phyloP scores from a whole-genome alignment of 2,329 filamentous ascomycete species.

The Cercospora janseana region DNA sequence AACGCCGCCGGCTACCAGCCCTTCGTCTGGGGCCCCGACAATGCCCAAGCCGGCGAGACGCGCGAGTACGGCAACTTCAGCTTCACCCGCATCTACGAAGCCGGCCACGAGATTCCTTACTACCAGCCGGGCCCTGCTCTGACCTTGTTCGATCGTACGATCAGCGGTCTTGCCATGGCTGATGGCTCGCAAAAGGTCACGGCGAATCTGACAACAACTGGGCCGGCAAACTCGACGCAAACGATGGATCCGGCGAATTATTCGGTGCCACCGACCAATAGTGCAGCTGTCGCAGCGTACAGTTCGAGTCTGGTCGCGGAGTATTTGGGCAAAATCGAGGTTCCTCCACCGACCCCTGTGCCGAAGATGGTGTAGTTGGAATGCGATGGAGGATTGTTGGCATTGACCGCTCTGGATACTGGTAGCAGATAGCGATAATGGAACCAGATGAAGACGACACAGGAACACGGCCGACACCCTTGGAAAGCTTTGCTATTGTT shows the following conservation, averaged over 20 bases:
- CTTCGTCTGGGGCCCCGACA: constrained; percentile 47
- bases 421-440: neutral
- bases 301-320: constrained; percentile 17
- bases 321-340: constrained; percentile 15
- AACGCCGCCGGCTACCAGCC: constrained; percentile 46
- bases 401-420: neutral
- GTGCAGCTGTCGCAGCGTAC: constrained; percentile 11
- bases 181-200: constrained; percentile 46
- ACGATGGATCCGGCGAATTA: constrained; percentile 35
- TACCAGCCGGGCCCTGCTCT: constrained; percentile 51
- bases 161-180: constrained; percentile 50
- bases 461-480: too few species aligned
- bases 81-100: constrained; percentile 51
- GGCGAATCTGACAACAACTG: constrained; percentile 36
- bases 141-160: constrained; percentile 51
- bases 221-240: constrained; percentile 41
- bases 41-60: constrained; percentile 52
- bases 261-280: constrained; percentile 33
- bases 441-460: neutral
- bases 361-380: constrained; percentile 1
- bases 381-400: too few species aligned
- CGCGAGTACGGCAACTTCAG: constrained; percentile 52
- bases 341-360: constrained; percentile 9
- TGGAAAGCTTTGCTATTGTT: too few species aligned
- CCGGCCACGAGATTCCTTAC: constrained; percentile 52